Conservation (phyloP, 2,329 filamentous ascomycete genomes). For the Volutella citrinella region DNA sequence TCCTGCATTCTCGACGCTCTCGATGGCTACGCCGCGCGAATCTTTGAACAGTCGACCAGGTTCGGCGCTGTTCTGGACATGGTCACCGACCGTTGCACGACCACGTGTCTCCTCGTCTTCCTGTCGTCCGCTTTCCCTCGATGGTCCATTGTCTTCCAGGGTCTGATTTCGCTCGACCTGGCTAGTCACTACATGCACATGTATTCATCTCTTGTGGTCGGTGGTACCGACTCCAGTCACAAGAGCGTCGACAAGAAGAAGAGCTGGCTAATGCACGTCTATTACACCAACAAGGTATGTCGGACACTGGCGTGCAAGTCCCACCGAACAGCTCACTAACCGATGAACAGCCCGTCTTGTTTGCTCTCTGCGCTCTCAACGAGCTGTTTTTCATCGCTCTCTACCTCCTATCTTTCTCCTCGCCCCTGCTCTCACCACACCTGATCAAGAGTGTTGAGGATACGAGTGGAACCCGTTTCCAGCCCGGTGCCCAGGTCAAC, state of each 20-base stretch:
- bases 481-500: slow-evolving; percentile 67
- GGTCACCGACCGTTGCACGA: slow-evolving; percentile 98
- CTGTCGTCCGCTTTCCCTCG: slow-evolving; percentile 90
- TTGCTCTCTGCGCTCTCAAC: slow-evolving; percentile 85
- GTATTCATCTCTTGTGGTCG: slow-evolving; percentile 91
- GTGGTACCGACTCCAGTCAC: slow-evolving; percentile 75
- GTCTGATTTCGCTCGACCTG: slow-evolving; percentile 86
- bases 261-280: slow-evolving; percentile 87
- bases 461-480: slow-evolving; percentile 48
- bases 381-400: slow-evolving; percentile 98
- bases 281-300: slow-evolving; percentile 92
- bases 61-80: slow-evolving; percentile 98
- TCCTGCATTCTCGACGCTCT: slow-evolving; percentile 94
- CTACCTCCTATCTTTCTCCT: slow-evolving; percentile 96
- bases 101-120: slow-evolving; percentile 91
- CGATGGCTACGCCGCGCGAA: slow-evolving; percentile 81
- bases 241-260: slow-evolving; percentile 89
- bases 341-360: slow-evolving; percentile 93
- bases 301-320: neutral
- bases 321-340: slow-evolving; percentile 11
- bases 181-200: slow-evolving; percentile 99
- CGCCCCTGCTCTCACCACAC: slow-evolving; percentile 81
- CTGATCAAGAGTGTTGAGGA: slow-evolving; percentile 64
- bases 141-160: slow-evolving; percentile 92
- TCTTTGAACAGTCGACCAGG: slow-evolving; percentile 85